Percentiles rank a stretch among this genome's conserved stretches.
Evolutionary conservation across 1,139 yeast genomes (phyloP).

Genomic region (Debaryomyces sp.): DNA sequence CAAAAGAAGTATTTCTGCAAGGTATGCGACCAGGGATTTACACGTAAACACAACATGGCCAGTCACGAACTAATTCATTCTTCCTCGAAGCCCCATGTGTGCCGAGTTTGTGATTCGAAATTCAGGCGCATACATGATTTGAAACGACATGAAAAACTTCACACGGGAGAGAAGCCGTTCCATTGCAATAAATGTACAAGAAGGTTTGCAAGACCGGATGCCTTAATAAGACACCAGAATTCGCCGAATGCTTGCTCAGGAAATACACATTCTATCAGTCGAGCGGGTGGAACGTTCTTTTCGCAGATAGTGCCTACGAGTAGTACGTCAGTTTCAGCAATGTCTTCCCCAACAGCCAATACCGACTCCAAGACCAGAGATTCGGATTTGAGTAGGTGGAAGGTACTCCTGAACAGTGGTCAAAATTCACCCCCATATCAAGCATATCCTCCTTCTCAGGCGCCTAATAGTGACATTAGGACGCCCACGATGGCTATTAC

Average conservation of each 20-base stretch:
- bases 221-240: conserved; percentile 66
- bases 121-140: conserved; percentile 78
- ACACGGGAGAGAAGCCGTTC: conserved; percentile 76
- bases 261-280: not conserved
- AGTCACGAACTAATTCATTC: conserved; percentile 74
- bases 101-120: conserved; percentile 62
- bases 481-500: conserved; percentile 15
- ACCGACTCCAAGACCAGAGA: conserved; percentile 11
- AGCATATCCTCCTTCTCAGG: conserved; percentile 8
- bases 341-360: conserved; percentile 6
- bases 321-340: conserved; percentile 5
- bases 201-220: conserved; percentile 76
- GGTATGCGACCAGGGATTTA: conserved; percentile 62
- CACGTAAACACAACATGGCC: conserved; percentile 74
- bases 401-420: conserved; percentile 13
- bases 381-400: conserved; percentile 19
- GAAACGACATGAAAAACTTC: conserved; percentile 73
- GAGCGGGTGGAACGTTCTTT: not conserved
- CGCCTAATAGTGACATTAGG: conserved; percentile 1
- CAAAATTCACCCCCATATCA: conserved; percentile 13
- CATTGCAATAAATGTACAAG: conserved; percentile 64
- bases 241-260: conserved; percentile 45
- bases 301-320: not conserved
- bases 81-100: conserved; percentile 64
- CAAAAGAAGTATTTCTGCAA: conserved; percentile 51